These are phyloP conservation scores for Ordospora pajunii DNA, from an alignment of 371 early-diverging fungal genomes.

Conservation along the genomic window DNA sequence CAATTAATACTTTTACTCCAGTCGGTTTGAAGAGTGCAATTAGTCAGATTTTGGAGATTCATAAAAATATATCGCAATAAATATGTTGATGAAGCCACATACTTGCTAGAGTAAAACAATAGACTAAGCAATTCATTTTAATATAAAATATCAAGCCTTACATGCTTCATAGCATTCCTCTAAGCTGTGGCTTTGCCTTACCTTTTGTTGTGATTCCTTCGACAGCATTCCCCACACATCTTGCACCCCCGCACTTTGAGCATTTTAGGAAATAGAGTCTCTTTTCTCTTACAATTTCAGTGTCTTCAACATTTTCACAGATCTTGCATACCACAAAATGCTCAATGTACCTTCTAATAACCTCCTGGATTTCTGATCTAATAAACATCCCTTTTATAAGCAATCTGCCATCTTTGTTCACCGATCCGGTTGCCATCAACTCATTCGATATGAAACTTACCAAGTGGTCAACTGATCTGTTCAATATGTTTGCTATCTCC, in stretches of 20 bases:
- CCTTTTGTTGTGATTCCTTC: conserved; percentile 80
- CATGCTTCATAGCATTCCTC: conserved; percentile 33
- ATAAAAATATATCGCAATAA: too few relatives aligned
- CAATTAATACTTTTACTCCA: too few relatives aligned
- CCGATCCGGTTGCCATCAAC: conserved; percentile 89
- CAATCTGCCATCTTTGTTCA: conserved; percentile 80
- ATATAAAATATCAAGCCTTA: too few relatives aligned
- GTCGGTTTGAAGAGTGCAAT: too few relatives aligned
- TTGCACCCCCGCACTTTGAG: conserved; percentile 84
- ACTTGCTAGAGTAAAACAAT: too few relatives aligned
- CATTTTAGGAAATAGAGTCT: conserved; percentile 92
- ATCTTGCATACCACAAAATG: conserved; percentile 98
- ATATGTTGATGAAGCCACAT: too few relatives aligned
- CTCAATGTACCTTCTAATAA: conserved; percentile 87
- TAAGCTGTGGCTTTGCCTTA: conserved; percentile 28
- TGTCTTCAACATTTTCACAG: conserved; percentile 80
- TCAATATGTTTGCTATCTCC: conserved; percentile 47
- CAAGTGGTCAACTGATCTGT: conserved; percentile 85
- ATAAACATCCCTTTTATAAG: conserved; percentile 94
- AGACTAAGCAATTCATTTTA: too few relatives aligned
- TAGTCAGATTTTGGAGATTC: too few relatives aligned
- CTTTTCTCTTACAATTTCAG: conserved; percentile 86
- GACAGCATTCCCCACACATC: conserved; percentile 70
- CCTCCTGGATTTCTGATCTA: conserved; percentile 93
- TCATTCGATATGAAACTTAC: conserved; percentile 91